A percentile compares a stretch with the other conserved stretches of the same genome.
Conservation (phyloP, 208 protist genomes). For the Trypanosoma platydactyli region DNA sequence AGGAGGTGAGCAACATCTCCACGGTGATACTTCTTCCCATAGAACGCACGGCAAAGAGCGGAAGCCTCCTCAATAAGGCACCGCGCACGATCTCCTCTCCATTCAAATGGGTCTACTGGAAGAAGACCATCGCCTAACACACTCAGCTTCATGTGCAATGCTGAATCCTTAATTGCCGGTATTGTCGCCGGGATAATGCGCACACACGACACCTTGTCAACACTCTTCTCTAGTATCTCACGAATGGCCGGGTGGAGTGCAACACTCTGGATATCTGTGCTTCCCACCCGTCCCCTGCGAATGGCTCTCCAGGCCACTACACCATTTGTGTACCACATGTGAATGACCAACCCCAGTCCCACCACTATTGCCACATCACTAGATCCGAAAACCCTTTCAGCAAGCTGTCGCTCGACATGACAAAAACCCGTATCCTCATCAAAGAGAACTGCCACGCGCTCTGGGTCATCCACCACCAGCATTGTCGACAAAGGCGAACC, state of each 20-base stretch:
- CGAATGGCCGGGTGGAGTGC: slow-evolving; percentile 27
- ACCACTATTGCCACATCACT: slow-evolving; percentile 62
- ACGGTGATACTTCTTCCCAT: slow-evolving; percentile 84
- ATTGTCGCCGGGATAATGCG: slow-evolving; percentile 59
- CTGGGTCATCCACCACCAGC: slow-evolving; percentile 69
- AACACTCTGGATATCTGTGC: slow-evolving; percentile 1
- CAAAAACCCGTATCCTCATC: slow-evolving; percentile 54
- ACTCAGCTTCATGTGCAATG: slow-evolving; percentile 42
- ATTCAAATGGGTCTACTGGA: slow-evolving; percentile 85
- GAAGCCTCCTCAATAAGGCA: slow-evolving; percentile 76
- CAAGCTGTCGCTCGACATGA: slow-evolving; percentile 12
- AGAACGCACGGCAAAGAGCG: slow-evolving; percentile 63
- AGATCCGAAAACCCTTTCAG: slow-evolving; percentile 39
- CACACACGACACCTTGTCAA: slow-evolving; percentile 20
- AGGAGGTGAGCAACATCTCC: slow-evolving; percentile 65
- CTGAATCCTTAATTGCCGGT: slow-evolving; percentile 63
- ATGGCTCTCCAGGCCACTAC: slow-evolving; percentile 45
- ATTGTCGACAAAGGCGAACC: slow-evolving; percentile 32
- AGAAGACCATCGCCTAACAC: slow-evolving; percentile 73
- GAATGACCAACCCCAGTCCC: slow-evolving; percentile 53
- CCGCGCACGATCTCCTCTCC: slow-evolving; percentile 71
- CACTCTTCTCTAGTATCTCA: slow-evolving; percentile 32
- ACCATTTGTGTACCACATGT: slow-evolving; percentile 49
- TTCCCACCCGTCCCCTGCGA: slow-evolving; percentile 28
- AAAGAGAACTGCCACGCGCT: slow-evolving; percentile 59